Base-by-base conservation (phyloP, 192 early-diverging fungal genomes). In the Entophlyctis helioformis region DNA sequence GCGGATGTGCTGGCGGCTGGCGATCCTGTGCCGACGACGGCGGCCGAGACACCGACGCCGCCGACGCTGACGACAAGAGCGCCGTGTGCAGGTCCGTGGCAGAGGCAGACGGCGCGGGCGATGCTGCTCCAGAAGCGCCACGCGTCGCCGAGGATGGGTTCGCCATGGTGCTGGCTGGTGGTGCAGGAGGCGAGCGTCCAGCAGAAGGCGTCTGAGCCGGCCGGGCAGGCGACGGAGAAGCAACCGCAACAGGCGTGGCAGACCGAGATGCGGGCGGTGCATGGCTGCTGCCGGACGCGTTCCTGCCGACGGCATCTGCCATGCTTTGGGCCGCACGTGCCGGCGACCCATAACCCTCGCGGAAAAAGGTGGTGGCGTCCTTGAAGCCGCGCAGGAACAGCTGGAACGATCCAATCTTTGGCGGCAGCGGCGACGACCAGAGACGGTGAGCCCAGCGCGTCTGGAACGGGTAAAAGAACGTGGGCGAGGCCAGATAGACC, bases 361-460 rank as follows among this genome's bases (percentile, higher is more conserved):
- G 51, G 51, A 94, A 80, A 56, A 94, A 92, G 6, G 78, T 60
- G 1, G 74, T 82, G 11, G 91, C 87, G 63, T 94, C 89, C 50
- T 78, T 81, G 50, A 71, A 94, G 8, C 81, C 85, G 11, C 64
- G 63, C 42, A 94, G 45, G 31, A 92, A 94, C 16, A 84, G 56
- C 51, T 94, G 91, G 48, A 94, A 92, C 26, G 71, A 77, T 1
- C 90, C 90, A 3, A 81, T 67, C 51, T 94, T 94, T 9, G 59
- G 56, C 4, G 85, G 87, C 19, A 93, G 57, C 20, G 79, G 63
- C 2, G 26, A 29, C 2, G 64, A 63, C n/a, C n/a, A n/a, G 4
- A 46, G 45, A 8, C 39, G 59, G 61, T 44, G 64, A 51, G 45
- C 57, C 58, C 53, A 65, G 51, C 51, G 54, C 48, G 80, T 78